phyloP scores from a whole-genome alignment of 305 asterid species.

The Fraxinus floribunda region DNA sequence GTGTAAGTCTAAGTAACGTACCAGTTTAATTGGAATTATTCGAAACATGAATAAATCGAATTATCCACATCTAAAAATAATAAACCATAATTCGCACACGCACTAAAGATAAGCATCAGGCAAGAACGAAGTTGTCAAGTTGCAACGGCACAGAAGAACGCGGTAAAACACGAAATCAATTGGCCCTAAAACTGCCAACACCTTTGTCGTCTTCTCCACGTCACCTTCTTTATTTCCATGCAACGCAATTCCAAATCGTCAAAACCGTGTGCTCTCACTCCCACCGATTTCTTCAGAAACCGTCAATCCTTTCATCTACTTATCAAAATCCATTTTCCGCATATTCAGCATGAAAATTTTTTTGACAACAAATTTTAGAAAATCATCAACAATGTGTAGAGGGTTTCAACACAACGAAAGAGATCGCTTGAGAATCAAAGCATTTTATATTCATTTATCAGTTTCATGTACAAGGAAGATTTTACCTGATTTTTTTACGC shows the following conservation, averaged over 20 bases:
- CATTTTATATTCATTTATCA: conserved; percentile 47
- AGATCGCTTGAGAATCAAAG: conserved; percentile 48
- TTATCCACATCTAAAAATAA: not conserved
- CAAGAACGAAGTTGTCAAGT: not conserved
- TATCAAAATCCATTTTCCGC: not conserved
- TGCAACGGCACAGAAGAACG: not conserved
- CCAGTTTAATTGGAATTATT: too few relatives aligned
- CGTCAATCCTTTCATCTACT: conserved; percentile 26
- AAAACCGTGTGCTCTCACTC: conserved; percentile 36
- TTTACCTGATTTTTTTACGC: conserved; percentile 48
- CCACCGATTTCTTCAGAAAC: conserved; percentile 36
- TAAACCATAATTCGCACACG: not conserved
- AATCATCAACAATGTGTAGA: conserved; percentile 47
- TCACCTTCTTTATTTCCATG: not conserved
- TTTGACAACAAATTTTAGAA: not conserved
- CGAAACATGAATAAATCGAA: not conserved
- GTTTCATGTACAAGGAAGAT: conserved; percentile 9
- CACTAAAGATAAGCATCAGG: not conserved
- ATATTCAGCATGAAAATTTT: not conserved
- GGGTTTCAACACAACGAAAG: conserved; percentile 51
- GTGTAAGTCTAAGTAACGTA: too few relatives aligned
- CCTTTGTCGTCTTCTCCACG: not conserved
- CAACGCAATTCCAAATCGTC: not conserved
- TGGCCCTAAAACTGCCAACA: not conserved
- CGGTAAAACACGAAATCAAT: not conserved